Evolutionary conservation across 768 basidiomycete genomes (phyloP), one percentile per base, ranked within the genome.

Genomic region (Phylloporus sp.): DNA sequence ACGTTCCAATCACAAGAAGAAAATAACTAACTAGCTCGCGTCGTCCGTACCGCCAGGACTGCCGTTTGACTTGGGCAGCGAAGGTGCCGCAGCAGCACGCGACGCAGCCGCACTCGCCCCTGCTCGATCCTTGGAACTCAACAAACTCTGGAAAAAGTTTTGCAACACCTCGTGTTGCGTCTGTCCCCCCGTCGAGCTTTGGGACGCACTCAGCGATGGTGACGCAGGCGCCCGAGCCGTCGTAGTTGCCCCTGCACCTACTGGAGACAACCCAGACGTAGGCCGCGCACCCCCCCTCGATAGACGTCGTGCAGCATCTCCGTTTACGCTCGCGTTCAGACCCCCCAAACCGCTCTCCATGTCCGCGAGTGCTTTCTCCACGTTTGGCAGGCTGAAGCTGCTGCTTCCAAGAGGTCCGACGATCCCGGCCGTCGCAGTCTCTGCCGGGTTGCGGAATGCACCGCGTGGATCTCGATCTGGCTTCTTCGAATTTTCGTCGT

Each of bases 391-490:
- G 59, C 69, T 86, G 69, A 94, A 85, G 48, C 84, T 88, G 55
- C 84, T 86, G 62, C 84, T 87, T 44, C 87, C 88, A 68, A 99
- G 79, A 0, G 95, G 95, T 1, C 95, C 95, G 10, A 99, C 95
- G 38, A 96, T 81, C 22, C 94, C 91, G 0, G 67, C 63, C 15
- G 74, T 73, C 7, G 77, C 64, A 21, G 75, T 68, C 45, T 88
- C 86, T 35, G 77, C 69, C 1, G 84, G 84, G 48, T 86, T 86
- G 46, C 87, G 78, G 78, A 96, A 96, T 3, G 86, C 81, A 14
- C 82, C 82, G 27, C 91, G 84, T 18, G 92, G 91, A 69, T 97
- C 93, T 44, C 88, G 79, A 56, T 92, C 89, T 1, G 88, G 77
- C 57, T 93, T 94, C 68, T 90, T 90, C 32, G 87, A 78, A 52